Conservation (phyloP, 2,329 filamentous ascomycete genomes). For the Pseudogymnoascus sp. region DNA sequence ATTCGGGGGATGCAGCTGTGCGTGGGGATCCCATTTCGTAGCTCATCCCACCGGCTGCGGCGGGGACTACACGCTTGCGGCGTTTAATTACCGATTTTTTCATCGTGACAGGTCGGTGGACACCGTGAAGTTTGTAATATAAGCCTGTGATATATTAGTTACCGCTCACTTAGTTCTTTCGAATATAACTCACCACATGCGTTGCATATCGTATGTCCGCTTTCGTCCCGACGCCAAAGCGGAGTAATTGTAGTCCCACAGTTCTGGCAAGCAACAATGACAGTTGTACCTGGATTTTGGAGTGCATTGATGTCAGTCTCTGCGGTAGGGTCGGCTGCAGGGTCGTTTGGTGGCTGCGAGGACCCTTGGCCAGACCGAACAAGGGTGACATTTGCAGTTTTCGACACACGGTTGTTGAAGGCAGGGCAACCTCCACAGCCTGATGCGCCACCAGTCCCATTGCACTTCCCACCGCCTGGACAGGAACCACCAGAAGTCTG, state of each 20-base stretch:
- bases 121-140: conserved; percentile 93
- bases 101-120: conserved; percentile 94
- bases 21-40: conserved; percentile 19
- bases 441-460: conserved; percentile 90
- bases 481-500: conserved; percentile 77
- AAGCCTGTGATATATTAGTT: conserved; percentile 51
- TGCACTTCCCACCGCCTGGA: conserved; percentile 88
- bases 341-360: conserved; percentile 20
- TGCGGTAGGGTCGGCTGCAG: conserved; percentile 27
- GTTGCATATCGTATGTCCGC: conserved; percentile 95
- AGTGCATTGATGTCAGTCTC: conserved; percentile 46
- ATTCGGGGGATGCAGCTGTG: conserved; percentile 23
- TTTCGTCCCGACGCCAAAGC: conserved; percentile 88
- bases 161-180: neutral
- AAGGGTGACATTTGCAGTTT: conserved; percentile 66
- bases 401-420: conserved; percentile 93
- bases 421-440: conserved; percentile 94
- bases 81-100: conserved; percentile 97
- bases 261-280: conserved; percentile 91
- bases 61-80: conserved; percentile 87
- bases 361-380: conserved; percentile 25
- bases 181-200: conserved; percentile 69
- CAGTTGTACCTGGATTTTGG: conserved; percentile 39
- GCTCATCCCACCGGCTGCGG: conserved; percentile 42
- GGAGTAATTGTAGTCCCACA: conserved; percentile 95